Percentiles rank a stretch among this genome's conserved stretches.
Evolutionary conservation across 2,329 filamentous ascomycete species (phyloP).

Genomic region (Seiridium cupressi): DNA sequence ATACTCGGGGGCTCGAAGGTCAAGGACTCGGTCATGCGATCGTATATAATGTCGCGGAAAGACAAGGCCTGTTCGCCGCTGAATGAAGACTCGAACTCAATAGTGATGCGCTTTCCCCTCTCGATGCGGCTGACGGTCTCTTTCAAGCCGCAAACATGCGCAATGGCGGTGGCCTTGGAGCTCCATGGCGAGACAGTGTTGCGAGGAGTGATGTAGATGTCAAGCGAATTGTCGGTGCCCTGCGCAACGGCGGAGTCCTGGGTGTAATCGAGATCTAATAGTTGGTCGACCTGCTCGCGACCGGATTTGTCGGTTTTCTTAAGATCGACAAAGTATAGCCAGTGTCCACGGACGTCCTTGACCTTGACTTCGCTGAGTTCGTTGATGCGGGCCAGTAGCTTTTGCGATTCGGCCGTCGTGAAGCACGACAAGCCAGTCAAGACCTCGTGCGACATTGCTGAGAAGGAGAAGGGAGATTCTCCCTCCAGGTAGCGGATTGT

Average conservation of each 20-base stretch:
- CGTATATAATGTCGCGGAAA: conserved; percentile 73
- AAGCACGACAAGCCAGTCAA: conserved; percentile 13
- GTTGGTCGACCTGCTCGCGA: conserved; percentile 42
- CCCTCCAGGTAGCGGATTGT: not conserved
- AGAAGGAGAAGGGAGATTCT: not conserved
- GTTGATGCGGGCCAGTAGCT: conserved; percentile 42
- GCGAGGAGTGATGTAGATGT: conserved; percentile 76
- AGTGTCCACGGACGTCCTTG: conserved; percentile 48
- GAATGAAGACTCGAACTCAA: conserved; percentile 55
- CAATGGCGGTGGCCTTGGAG: conserved; percentile 91
- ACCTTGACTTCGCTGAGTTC: conserved; percentile 39
- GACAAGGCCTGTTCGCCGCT: conserved; percentile 49
- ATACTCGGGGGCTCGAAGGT: conserved; percentile 66
- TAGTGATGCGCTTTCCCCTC: conserved; percentile 75
- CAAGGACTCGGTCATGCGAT: conserved; percentile 93
- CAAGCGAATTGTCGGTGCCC: conserved; percentile 36
- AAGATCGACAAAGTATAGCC: conserved; percentile 68
- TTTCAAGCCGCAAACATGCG: conserved; percentile 83
- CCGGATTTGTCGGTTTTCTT: conserved; percentile 39
- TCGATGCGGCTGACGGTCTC: conserved; percentile 75
- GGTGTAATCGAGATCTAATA: conserved; percentile 36
- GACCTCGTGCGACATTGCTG: conserved; percentile 11
- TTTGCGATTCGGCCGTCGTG: conserved; percentile 29
- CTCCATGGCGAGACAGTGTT: conserved; percentile 94
- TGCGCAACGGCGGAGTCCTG: conserved; percentile 17